Evolutionary conservation across 164 flowering plant species (phyloP).

Genomic region (Kingdonia uniflora): DNA sequence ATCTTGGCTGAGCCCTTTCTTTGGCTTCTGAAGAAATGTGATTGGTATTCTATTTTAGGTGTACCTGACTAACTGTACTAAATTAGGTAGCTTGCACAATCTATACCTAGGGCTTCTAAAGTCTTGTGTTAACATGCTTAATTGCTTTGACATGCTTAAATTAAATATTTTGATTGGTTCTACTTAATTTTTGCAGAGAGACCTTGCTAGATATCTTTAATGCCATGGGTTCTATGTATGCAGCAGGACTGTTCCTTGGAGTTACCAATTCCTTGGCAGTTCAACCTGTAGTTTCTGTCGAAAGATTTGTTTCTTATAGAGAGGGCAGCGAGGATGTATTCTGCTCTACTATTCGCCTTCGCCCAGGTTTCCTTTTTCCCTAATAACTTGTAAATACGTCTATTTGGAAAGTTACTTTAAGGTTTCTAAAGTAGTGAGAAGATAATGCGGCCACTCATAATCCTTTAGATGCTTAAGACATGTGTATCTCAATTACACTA

Average conservation of each 20-base stretch:
- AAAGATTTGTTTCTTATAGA: constrained; percentile 92
- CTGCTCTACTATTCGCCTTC: constrained; percentile 90
- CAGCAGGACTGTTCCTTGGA: constrained; percentile 84
- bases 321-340: constrained; percentile 95
- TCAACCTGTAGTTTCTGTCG: constrained; percentile 94
- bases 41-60: too few species aligned
- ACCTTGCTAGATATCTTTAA: constrained; percentile 69
- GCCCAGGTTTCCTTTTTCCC: constrained; percentile 57
- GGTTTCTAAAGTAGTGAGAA: too few species aligned
- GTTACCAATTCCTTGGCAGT: constrained; percentile 81
- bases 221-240: constrained; percentile 97
- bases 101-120: too few species aligned
- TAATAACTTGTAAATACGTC: neutral
- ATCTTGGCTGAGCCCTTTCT: neutral
- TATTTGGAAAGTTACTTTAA: too few species aligned
- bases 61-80: too few species aligned
- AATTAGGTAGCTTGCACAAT: too few species aligned
- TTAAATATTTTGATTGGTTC: neutral
- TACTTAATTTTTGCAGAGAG: constrained; percentile 37
- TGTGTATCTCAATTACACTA: too few species aligned
- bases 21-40: too few species aligned
- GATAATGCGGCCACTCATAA: too few species aligned
- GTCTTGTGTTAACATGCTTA: too few species aligned
- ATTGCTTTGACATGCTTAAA: too few species aligned
- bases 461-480: too few species aligned